Evolutionary conservation across 352 stramenopile species (phyloP).

Genomic region (Phytophthora brassicae): DNA sequence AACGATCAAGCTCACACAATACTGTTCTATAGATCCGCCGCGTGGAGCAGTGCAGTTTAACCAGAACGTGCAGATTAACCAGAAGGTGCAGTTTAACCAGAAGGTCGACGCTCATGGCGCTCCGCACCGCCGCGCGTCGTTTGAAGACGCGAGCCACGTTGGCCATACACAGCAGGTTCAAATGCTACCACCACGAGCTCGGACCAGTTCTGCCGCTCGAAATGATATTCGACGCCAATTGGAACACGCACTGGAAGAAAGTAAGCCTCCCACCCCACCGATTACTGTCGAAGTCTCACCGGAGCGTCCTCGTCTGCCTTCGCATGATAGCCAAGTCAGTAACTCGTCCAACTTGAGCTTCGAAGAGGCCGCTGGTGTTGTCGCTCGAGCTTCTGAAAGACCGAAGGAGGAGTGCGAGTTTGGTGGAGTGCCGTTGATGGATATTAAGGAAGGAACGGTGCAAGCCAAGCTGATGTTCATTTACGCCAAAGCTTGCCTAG

Average conservation of each 20-base stretch:
- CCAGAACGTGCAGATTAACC: too few relatives aligned
- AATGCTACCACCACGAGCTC: slow-evolving; percentile 8
- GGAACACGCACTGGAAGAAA: slow-evolving; percentile 4
- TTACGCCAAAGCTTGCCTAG: slow-evolving; percentile 76
- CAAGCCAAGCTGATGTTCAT: slow-evolving; percentile 70
- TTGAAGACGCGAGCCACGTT: slow-evolving; percentile 8
- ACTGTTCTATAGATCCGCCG: too few relatives aligned
- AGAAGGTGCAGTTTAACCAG: slow-evolving; percentile 37
- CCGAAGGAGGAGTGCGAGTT: slow-evolving; percentile 65
- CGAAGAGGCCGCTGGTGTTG: slow-evolving; percentile 46
- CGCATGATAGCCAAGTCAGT: slow-evolving; percentile 29
- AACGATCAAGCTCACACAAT: too few relatives aligned
- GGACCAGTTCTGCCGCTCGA: slow-evolving; percentile 18
- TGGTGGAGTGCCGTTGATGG: slow-evolving; percentile 49
- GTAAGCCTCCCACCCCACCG: slow-evolving; percentile 9
- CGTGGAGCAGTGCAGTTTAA: too few relatives aligned
- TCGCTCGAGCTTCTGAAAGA: slow-evolving; percentile 61
- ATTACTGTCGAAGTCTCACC: slow-evolving; percentile 1
- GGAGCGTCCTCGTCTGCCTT: slow-evolving; percentile 19
- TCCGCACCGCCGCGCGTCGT: slow-evolving; percentile 9
- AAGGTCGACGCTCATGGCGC: slow-evolving; percentile 30
- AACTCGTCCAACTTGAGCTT: slow-evolving; percentile 47
- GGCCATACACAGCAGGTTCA: slow-evolving; percentile 9
- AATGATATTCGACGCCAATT: slow-evolving; percentile 19
- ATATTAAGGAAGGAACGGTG: slow-evolving; percentile 67